These are phyloP conservation scores for Colletotrichum musicola DNA, from an alignment of 2,329 filamentous ascomycete species.

Conservation along the genomic window DNA sequence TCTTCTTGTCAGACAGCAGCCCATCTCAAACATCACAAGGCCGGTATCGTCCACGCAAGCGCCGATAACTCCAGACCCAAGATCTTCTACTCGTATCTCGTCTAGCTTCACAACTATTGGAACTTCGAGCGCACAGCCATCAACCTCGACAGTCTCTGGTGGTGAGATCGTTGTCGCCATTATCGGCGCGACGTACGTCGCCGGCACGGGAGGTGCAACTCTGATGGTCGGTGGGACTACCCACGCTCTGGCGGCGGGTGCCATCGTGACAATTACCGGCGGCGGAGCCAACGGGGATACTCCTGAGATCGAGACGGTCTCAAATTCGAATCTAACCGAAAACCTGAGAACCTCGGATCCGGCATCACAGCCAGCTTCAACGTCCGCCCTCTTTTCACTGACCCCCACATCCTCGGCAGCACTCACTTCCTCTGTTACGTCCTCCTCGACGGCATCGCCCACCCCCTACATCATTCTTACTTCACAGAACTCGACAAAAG, in stretches of 20 bases:
- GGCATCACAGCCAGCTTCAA: not conserved
- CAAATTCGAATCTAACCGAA: not conserved
- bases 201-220: slow-evolving; percentile 2
- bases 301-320: slow-evolving; percentile 20
- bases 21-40: not conserved
- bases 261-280: slow-evolving; percentile 9
- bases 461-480: slow-evolving; percentile 1
- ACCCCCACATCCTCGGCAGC: not conserved
- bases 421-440: not conserved
- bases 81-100: slow-evolving; percentile 3
- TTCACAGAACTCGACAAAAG: not conserved
- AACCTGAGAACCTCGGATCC: slow-evolving; percentile 1
- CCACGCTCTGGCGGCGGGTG: slow-evolving; percentile 9
- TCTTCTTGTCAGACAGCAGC: slow-evolving; percentile 1
- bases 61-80: slow-evolving; percentile 6
- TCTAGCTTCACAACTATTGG: slow-evolving; percentile 2
- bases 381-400: not conserved
- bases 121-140: slow-evolving; percentile 1
- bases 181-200: slow-evolving; percentile 20
- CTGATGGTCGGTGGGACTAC: not conserved
- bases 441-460: not conserved
- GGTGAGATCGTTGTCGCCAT: slow-evolving; percentile 6
- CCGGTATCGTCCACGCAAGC: not conserved
- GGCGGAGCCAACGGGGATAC: not conserved
- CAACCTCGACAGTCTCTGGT: slow-evolving; percentile 1